A percentile compares a stretch with the other conserved stretches of the same genome.
These are phyloP conservation scores for Monosporascus sp. DNA, from an alignment of 2,329 filamentous ascomycete genomes.

Conservation along the genomic window DNA sequence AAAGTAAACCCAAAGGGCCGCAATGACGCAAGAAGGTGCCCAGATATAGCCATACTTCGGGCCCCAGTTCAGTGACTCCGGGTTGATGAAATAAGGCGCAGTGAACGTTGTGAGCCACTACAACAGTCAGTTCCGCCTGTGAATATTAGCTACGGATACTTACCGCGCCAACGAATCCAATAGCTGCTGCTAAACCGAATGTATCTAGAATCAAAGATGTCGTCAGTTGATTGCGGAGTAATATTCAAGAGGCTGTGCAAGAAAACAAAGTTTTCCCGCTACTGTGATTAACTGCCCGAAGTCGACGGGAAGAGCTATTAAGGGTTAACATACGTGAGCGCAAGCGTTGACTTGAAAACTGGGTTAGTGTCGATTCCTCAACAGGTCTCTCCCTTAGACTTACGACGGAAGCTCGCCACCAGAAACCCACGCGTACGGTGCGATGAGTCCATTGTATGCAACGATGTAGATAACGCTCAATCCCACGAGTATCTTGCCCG, in stretches of 20 bases:
- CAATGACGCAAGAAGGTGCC: conserved; percentile 31
- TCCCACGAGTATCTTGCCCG: conserved; percentile 44
- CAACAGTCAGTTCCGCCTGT: background rate
- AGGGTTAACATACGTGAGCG: background rate
- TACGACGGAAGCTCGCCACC: conserved; percentile 49
- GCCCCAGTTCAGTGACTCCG: conserved; percentile 47
- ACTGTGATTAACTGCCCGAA: background rate
- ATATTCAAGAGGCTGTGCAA: too few relatives aligned
- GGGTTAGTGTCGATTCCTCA: background rate
- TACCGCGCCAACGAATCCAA: conserved; percentile 47
- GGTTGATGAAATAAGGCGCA: conserved; percentile 56
- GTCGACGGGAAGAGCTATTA: background rate
- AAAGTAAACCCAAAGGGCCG: conserved; percentile 36
- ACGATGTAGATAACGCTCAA: conserved; percentile 49
- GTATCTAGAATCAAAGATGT: conserved; percentile 29
- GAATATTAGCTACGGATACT: conserved; percentile 1
- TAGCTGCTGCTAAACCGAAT: conserved; percentile 47
- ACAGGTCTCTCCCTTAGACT: background rate
- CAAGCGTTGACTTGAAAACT: conserved; percentile 36
- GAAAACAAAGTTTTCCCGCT: too few relatives aligned
- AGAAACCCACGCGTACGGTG: conserved; percentile 51
- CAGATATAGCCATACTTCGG: conserved; percentile 54
- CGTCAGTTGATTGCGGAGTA: background rate
- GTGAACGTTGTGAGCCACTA: conserved; percentile 52
- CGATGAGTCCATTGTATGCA: conserved; percentile 47